These are phyloP conservation scores for Dendrostoma leiphaemia DNA, from an alignment of 2,329 filamentous ascomycete species.

Conservation along the genomic window DNA sequence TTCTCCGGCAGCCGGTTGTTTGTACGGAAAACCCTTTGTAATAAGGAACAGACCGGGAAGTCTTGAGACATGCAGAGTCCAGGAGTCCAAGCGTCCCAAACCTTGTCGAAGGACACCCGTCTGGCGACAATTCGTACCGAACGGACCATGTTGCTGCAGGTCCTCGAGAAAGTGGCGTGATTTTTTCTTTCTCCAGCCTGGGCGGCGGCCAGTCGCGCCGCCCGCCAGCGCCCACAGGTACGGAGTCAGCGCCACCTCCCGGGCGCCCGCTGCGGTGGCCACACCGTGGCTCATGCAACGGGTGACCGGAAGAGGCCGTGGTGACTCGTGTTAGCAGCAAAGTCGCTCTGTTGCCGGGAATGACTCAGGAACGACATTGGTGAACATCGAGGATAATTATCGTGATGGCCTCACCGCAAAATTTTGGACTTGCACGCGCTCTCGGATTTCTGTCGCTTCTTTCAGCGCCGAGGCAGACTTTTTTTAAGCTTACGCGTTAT, in stretches of 20 bases:
- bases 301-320: conserved; percentile 24
- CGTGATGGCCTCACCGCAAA: conserved; percentile 16
- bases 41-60: no score
- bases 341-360: not conserved
- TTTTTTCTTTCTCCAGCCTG: not conserved
- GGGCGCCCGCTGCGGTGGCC: no score
- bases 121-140: not conserved
- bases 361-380: not conserved
- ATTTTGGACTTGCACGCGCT: not conserved
- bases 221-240: no score
- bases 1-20: no score
- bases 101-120: not conserved
- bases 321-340: conserved; percentile 17
- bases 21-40: no score
- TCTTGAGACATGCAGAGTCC: not conserved
- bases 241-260: not conserved
- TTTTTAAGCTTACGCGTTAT: not conserved
- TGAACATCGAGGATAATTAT: conserved; percentile 23
- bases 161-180: conserved; percentile 17
- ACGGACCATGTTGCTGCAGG: conserved; percentile 14
- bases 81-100: not conserved
- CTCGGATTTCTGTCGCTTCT: not conserved
- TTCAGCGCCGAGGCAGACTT: not conserved
- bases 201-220: not conserved
- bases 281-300: conserved; percentile 19